These are phyloP conservation scores for Microthlaspi erraticum DNA, from an alignment of 345 rosid genomes.

Conservation along the genomic window DNA sequence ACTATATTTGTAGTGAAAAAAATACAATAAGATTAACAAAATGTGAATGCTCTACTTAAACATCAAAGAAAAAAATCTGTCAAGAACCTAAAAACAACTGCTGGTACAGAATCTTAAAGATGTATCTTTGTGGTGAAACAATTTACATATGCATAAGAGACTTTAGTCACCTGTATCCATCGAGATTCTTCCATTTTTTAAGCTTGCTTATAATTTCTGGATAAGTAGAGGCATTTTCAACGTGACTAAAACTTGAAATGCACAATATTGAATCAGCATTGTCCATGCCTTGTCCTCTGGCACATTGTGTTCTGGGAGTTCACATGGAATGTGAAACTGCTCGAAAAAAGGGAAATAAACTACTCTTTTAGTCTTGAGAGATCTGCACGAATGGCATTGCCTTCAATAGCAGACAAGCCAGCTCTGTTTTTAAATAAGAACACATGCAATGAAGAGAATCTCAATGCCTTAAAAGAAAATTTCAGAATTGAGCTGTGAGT, in stretches of 20 bases:
- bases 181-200: not conserved
- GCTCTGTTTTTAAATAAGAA: not conserved
- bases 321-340: conserved; percentile 1
- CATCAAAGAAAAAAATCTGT: no score
- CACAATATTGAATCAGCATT: not conserved
- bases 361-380: not conserved
- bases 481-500: conserved; percentile 2
- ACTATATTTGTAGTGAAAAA: no score
- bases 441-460: conserved; percentile 25
- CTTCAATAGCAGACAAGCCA: conserved; percentile 29
- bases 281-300: conserved; percentile 14
- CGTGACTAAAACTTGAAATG: not conserved
- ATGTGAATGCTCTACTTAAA: no score
- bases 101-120: no score
- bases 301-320: not conserved
- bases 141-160: no score
- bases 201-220: not conserved
- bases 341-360: not conserved
- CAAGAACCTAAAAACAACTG: no score
- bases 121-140: no score
- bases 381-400: conserved; percentile 39
- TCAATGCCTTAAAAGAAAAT: conserved; percentile 19
- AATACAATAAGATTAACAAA: no score
- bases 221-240: not conserved
- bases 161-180: not conserved